phyloP scores from a whole-genome alignment of 2,329 filamentous ascomycete species.

The Colletotrichum musae region DNA sequence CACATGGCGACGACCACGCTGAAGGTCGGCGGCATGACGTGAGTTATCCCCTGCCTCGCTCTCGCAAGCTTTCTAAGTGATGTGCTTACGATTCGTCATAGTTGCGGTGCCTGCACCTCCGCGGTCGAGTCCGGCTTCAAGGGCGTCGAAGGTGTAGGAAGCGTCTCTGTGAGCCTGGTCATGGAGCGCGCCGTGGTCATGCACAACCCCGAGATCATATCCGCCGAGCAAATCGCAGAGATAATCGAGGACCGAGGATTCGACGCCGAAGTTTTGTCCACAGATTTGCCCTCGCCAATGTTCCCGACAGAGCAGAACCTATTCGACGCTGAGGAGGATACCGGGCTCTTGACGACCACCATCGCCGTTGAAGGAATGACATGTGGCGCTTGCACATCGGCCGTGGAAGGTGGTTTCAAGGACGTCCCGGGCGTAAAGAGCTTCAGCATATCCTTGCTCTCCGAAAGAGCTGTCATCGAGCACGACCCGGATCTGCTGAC shows the following conservation, averaged over 20 bases:
- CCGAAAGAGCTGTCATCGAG: constrained; percentile 87
- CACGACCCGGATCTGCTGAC: constrained; percentile 75
- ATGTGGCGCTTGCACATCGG: constrained; percentile 89
- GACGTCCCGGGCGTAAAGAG: constrained; percentile 79
- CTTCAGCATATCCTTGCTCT: constrained; percentile 87
- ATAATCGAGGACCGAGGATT: constrained; percentile 94
- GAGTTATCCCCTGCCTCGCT: constrained; percentile 52
- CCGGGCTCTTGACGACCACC: constrained; percentile 75
- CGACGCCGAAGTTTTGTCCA: constrained; percentile 89
- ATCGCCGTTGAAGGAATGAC: constrained; percentile 90
- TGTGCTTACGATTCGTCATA: constrained; percentile 52
- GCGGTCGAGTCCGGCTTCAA: constrained; percentile 95
- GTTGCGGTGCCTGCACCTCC: constrained; percentile 93
- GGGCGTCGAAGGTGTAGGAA: constrained; percentile 83
- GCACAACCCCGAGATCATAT: constrained; percentile 83
- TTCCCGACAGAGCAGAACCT: constrained; percentile 53
- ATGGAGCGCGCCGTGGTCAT: constrained; percentile 97
- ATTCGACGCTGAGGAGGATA: constrained; percentile 54
- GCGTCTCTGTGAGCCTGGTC: constrained; percentile 91
- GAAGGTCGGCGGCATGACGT: constrained; percentile 90
- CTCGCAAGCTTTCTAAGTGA: constrained; percentile 1
- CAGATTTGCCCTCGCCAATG: constrained; percentile 76
- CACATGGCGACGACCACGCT: constrained; percentile 93
- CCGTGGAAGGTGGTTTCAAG: constrained; percentile 85
- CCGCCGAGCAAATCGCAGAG: constrained; percentile 83